phyloP scores from a whole-genome alignment of 176 grass and related monocot genomes.

The Tillandsia fasciculata region DNA sequence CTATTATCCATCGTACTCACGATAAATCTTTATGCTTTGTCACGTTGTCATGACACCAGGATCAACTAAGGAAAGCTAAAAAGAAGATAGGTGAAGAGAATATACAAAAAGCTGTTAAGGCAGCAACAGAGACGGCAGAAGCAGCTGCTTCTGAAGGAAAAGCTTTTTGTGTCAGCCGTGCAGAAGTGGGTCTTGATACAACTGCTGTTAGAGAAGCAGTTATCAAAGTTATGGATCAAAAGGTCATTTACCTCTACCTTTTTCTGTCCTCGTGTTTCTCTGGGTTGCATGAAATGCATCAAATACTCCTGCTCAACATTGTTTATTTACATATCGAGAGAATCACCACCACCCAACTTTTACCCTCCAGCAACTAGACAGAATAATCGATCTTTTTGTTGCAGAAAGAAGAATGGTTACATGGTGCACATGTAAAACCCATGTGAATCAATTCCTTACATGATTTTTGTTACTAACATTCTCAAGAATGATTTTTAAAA shows the following conservation, averaged over 20 bases:
- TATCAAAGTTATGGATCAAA: constrained; percentile 56
- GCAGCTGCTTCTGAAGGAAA: constrained; percentile 54
- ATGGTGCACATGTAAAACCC: too few species aligned
- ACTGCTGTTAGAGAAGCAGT: constrained; percentile 77
- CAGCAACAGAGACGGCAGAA: constrained; percentile 50
- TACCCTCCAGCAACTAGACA: too few species aligned
- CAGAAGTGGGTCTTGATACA: constrained; percentile 72
- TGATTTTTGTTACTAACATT: too few species aligned
- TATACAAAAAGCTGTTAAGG: constrained; percentile 64
- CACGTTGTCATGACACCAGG: constrained; percentile 25
- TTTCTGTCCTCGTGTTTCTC: constrained; percentile 3
- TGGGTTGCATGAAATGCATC: neutral
- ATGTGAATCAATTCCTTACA: too few species aligned
- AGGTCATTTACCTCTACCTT: constrained; percentile 24
- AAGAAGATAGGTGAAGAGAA: constrained; percentile 89
- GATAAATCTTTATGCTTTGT: constrained; percentile 9
- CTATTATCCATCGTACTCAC: neutral
- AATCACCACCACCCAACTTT: too few species aligned
- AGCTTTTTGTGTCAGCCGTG: constrained; percentile 44
- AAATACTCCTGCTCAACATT: too few species aligned
- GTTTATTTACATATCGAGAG: too few species aligned
- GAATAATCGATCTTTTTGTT: too few species aligned
- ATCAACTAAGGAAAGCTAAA: constrained; percentile 79
- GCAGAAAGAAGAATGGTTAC: too few species aligned
- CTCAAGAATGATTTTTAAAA: too few species aligned